These are phyloP conservation scores for Hyaloscypha bicolor DNA, from an alignment of 495 filamentous ascomycete species.

Conservation along the genomic window DNA sequence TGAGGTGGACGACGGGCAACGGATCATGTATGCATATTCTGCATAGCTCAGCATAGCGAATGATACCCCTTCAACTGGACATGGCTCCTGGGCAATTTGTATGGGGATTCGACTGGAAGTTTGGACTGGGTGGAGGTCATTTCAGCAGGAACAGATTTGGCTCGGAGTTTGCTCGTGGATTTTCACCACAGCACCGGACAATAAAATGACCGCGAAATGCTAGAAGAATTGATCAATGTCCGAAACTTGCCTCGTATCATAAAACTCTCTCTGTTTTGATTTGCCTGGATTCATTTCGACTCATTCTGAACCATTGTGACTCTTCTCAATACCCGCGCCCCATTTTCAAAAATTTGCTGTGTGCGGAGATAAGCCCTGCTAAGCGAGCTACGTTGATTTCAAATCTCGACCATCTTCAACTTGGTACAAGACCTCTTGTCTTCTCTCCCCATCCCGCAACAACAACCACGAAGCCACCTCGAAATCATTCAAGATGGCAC, in stretches of 20 bases:
- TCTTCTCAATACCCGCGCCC: background rate
- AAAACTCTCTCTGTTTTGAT: background rate
- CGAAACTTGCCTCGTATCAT: background rate
- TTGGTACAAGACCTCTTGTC: background rate
- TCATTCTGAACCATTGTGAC: background rate
- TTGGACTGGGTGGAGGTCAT: background rate
- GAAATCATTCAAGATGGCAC: constrained; percentile 87
- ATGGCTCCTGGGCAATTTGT: background rate
- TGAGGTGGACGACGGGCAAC: constrained; percentile 10
- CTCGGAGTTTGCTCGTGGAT: background rate
- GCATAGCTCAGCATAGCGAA: constrained; percentile 23
- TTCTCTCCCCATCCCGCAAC: constrained; percentile 31
- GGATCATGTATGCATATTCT: constrained; percentile 17
- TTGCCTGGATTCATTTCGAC: background rate
- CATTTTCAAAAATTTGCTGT: constrained; percentile 2
- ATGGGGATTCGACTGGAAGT: background rate
- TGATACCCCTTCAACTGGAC: constrained; percentile 21
- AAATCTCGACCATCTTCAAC: constrained; percentile 6
- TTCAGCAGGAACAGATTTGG: background rate
- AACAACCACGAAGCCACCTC: constrained; percentile 48
- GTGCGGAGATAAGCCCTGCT: background rate
- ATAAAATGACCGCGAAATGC: background rate
- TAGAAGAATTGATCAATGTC: constrained; percentile 1
- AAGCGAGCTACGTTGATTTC: background rate
- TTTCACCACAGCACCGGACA: background rate